A percentile compares a stretch with the other conserved stretches of the same genome.
Conservation (phyloP, 163 green algal genomes). For the Volvox carteri region DNA sequence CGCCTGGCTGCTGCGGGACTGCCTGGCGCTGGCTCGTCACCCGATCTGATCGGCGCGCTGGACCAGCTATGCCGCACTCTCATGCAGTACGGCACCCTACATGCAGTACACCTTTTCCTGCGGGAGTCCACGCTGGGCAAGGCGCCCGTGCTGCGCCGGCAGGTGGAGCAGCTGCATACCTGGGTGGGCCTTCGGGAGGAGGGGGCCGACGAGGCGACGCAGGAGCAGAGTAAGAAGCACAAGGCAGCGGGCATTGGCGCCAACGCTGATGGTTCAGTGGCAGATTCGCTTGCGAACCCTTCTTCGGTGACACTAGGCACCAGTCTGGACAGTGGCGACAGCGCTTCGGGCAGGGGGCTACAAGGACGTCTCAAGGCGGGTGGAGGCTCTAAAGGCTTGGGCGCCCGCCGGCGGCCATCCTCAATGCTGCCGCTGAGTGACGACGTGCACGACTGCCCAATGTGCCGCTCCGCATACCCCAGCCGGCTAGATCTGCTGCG, state of each 20-base stretch:
- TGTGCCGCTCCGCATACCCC: constrained; percentile 16
- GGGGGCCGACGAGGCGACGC: neutral
- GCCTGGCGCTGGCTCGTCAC: neutral
- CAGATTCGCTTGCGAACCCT: neutral
- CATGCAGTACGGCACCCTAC: constrained; percentile 22
- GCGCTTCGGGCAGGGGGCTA: neutral
- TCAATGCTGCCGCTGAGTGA: neutral
- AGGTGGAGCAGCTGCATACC: constrained; percentile 42
- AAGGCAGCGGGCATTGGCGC: neutral
- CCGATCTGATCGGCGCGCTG: constrained; percentile 32
- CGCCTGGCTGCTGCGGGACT: constrained; percentile 20
- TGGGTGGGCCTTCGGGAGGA: neutral
- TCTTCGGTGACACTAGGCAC: neutral
- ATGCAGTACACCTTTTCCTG: constrained; percentile 44
- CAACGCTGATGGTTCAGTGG: neutral
- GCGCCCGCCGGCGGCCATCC: neutral
- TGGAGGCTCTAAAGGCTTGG: neutral
- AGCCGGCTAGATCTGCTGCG: constrained; percentile 29
- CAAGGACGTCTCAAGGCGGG: neutral
- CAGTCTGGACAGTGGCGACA: neutral
- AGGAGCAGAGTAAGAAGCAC: neutral
- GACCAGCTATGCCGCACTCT: constrained; percentile 45
- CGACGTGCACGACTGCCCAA: constrained; percentile 21
- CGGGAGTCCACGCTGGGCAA: constrained; percentile 22
- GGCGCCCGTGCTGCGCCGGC: constrained; percentile 33